Percentiles rank a stretch among this genome's conserved stretches.
phyloP scores from a whole-genome alignment of 495 filamentous ascomycete genomes.

The Talaromyces trachyspermus region DNA sequence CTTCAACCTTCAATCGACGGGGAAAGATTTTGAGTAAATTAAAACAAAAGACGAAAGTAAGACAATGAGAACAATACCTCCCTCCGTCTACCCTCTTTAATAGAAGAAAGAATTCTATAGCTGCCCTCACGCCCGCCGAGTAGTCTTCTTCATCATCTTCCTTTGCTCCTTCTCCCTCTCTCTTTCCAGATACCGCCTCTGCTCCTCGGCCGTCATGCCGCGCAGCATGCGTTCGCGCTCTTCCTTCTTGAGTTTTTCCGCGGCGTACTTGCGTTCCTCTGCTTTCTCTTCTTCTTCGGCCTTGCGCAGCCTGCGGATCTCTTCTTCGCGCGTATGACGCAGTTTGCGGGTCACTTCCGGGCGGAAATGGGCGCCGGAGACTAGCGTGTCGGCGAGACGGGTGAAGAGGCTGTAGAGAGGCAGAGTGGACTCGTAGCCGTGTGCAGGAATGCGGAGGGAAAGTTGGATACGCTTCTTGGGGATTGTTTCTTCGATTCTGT shows the following conservation, averaged over 20 bases:
- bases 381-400: conserved; percentile 75
- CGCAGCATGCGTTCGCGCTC: conserved; percentile 82
- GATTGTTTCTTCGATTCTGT: conserved; percentile 73
- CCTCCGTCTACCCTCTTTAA: background rate
- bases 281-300: conserved; percentile 86
- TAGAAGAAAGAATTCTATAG: background rate
- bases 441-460: conserved; percentile 60
- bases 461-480: conserved; percentile 84
- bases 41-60: conserved; percentile 3
- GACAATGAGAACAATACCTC: too few species aligned
- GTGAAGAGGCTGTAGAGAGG: conserved; percentile 80
- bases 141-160: conserved; percentile 65
- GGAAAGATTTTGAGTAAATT: background rate
- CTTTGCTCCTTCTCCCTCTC: conserved; percentile 78
- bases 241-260: conserved; percentile 83
- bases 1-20: background rate
- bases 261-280: conserved; percentile 71
- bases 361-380: conserved; percentile 71
- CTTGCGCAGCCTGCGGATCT: conserved; percentile 70
- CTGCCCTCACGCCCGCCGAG: conserved; percentile 31
- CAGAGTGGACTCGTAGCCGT: conserved; percentile 55
- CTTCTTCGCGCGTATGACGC: conserved; percentile 69
- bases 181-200: conserved; percentile 90
- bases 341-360: conserved; percentile 84
- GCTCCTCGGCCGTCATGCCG: conserved; percentile 81